Base-by-base conservation (phyloP, 1,284 basidiomycete genomes). In the Tilletia indica region DNA sequence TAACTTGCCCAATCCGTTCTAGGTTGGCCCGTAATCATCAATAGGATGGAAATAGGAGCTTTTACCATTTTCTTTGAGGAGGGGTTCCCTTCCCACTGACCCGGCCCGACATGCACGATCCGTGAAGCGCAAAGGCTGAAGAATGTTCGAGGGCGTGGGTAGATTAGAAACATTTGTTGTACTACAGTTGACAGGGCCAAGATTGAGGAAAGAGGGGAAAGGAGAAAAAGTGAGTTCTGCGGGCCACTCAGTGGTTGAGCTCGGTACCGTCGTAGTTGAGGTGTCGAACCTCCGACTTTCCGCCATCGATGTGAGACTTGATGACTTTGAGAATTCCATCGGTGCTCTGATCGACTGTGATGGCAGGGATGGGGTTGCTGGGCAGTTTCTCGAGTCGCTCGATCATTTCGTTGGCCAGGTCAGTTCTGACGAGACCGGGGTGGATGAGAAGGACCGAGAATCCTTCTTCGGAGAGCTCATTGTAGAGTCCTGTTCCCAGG, bases 361-460 rank as follows among this genome's bases (percentile, higher is more conserved):
- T 72, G 49, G 38, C 14, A 31, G 56, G 34, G 34, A 34, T 9
- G 51, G 25, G 19, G 19, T 21, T 58, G 21, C 56, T 25, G 19
- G 11, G 4, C 36, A 9, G 34, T 2, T 61, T 36, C 58, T 61
- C 61, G 34, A 64, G 8, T 16, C 16, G 36, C 4, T 54, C 34
- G 36, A 49, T 36, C 51, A 42, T 8, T 8, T 6, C 38, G 2
- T 47, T 48, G 39, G 64, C 48, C 68, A 69, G 49, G 54, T 71
- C 69, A 36, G 72, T 71, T 8, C 34, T 38, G 19, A 73, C 70
- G 51, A 47, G 16, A 54, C 72, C 72, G n/a, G 72, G 72, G 36
- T 70, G 70, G n/a, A 73, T 11, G 31, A 54, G 67, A 8, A 71
- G 5, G 31, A 71, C 48, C 42, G 67, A 72, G 70, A 73, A 73